Evolutionary conservation across 2,329 filamentous ascomycete genomes (phyloP), one percentile per base, ranked within the genome.

Genomic region (Phyllosticta capitalensis): DNA sequence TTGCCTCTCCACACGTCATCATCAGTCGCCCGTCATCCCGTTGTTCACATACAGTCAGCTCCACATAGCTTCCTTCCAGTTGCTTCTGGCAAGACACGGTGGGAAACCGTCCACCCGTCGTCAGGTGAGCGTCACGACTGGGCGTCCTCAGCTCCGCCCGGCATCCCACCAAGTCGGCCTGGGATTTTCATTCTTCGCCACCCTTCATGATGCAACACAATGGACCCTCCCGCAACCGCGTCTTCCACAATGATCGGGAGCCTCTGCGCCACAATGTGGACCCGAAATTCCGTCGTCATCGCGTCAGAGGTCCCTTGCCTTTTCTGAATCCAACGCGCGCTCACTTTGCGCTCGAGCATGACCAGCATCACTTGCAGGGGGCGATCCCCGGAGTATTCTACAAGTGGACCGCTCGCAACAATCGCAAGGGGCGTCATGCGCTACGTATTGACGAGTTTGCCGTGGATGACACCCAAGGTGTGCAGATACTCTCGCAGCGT

Each of bases 321-420:
- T 80, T 78, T 63, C 68, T 81, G 50, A 81, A 82, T 62, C 79
- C 80, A 4, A 83, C 80, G 1, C 67, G 66, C 57, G 76, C 76
- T 5, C 68, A 69, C 54, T 73, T 72, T 62, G 60, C 64, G 9
- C 65, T 64, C 7, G 54, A 54, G 14, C 38, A 52, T 38, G 59
- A 58, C 24, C 24, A 38, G 9, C 17, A 24, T 26, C 9, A 58
- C 22, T 17, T 17, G 17, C 55, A 59, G 22, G 22, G 20, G 48
- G 22, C 60, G 9, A 33, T 45, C 1, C 52, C 55, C 24, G 28
- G 26, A 9, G 30, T 62, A n/a, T 30, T 24, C 9, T 73, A 64
- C 63, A 72, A 72, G 58, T 76, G 74, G 74, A 72, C 68, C 1
- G 73, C 73, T 24, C 70, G 74, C n/a, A 73, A 77, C 64, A 76